phyloP scores from a whole-genome alignment of 306 rosid genomes.

The Vachellia collinsii region DNA sequence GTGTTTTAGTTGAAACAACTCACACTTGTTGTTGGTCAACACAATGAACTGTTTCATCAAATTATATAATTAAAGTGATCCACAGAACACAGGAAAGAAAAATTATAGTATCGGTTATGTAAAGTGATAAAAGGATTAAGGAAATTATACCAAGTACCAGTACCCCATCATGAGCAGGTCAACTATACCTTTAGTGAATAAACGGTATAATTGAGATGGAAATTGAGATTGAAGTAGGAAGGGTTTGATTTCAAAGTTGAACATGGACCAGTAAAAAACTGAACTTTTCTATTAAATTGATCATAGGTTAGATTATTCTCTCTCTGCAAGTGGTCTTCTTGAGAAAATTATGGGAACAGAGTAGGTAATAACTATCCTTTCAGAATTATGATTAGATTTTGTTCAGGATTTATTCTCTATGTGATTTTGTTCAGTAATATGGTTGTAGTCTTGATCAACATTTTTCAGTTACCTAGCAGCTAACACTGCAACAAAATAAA shows the following conservation, averaged over 20 bases:
- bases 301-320: neutral
- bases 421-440: neutral
- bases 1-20: constrained; percentile 60
- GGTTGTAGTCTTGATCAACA: neutral
- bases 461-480: neutral
- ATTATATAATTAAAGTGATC: neutral
- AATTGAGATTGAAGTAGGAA: neutral
- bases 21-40: neutral
- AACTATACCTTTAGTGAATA: neutral
- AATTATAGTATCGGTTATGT: neutral
- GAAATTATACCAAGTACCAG: neutral
- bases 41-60: neutral
- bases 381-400: neutral
- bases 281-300: neutral
- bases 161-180: neutral
- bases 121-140: neutral
- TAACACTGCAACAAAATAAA: neutral
- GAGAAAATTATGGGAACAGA: neutral
- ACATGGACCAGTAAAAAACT: neutral
- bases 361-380: neutral
- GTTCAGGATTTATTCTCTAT: neutral
- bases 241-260: neutral
- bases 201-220: neutral
- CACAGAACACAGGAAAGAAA: neutral
- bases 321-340: neutral